phyloP scores from a whole-genome alignment of 2,329 filamentous ascomycete genomes.

The Fusarium devonianum region DNA sequence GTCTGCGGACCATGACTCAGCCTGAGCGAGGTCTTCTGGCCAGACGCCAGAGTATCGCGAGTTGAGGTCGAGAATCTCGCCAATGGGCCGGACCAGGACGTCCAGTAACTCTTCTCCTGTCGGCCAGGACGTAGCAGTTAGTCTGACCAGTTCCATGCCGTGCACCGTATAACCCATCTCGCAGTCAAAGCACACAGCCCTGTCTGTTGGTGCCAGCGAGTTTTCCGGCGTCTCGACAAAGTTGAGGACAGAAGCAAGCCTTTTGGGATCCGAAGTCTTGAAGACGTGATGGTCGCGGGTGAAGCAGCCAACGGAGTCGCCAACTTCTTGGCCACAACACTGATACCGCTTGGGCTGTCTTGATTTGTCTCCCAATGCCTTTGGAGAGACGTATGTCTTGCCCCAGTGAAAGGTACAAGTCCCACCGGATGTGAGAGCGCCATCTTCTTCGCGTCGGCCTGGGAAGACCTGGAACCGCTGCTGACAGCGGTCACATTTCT shows the following conservation, averaged over 20 bases:
- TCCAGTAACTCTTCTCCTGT: constrained; percentile 78
- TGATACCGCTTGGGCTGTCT: constrained; percentile 69
- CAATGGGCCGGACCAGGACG: constrained; percentile 82
- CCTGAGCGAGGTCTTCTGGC: constrained; percentile 76
- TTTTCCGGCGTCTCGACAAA: constrained; percentile 81
- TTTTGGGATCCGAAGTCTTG: constrained; percentile 78
- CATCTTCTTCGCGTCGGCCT: constrained; percentile 79
- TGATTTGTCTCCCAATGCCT: constrained; percentile 63
- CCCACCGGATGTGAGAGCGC: constrained; percentile 77
- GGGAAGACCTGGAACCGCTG: constrained; percentile 92
- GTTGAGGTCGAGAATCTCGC: constrained; percentile 88
- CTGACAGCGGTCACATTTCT: constrained; percentile 86
- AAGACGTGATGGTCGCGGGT: constrained; percentile 80
- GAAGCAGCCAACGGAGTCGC: constrained; percentile 78
- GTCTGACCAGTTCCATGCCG: constrained; percentile 86
- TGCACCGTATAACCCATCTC: constrained; percentile 96
- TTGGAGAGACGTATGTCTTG: constrained; percentile 67
- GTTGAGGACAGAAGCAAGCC: constrained; percentile 79
- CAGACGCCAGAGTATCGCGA: constrained; percentile 90
- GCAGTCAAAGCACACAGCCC: constrained; percentile 88
- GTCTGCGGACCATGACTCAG: constrained; percentile 60
- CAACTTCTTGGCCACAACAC: constrained; percentile 81
- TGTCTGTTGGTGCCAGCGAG: constrained; percentile 54
- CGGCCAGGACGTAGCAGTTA: constrained; percentile 91
- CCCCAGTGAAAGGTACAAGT: constrained; percentile 83